Base-by-base conservation (phyloP, 2,329 filamentous ascomycete genomes). In the Penicillium sp. region DNA sequence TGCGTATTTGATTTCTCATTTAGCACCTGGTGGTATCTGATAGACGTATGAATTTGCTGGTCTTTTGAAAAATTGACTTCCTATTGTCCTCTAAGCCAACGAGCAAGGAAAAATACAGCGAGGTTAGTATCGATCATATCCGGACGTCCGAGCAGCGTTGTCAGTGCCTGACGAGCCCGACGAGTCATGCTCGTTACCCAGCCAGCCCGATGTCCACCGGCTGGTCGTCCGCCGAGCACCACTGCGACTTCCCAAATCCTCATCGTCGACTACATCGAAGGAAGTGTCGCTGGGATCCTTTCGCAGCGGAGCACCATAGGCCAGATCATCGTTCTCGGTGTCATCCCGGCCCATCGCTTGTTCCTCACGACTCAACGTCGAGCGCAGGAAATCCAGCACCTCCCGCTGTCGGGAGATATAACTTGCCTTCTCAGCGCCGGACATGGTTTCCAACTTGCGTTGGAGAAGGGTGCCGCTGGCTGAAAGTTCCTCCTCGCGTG, bases 211-310 rank as follows among this genome's bases (percentile, higher is more conserved):
- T n/a, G 65, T 30, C 73, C 73, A 75, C 58, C 68, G 68, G 22
- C 72, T 66, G 51, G 72, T 68, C 45, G 65, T 65, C 22, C 66
- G 62, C 26, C 68, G 64, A 47, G 69, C 38, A 17, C 42, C 28
- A 7, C 61, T 28, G 3, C 70, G 70, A 35, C 67, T 70, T 70
- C 81, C 71, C 6, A 76, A 63, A 59, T 88, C 89, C 73, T 93
- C 90, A 37, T 89, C 88, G 65, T 95, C 91, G 68, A 96, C 91
- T 75, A 92, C 91, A 73, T 96, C 93, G 73, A 97, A 97, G 70
- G 96, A 94, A 22, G 86, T 87, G 74, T 97, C 93, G 75, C 91
- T 96, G 66, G 88, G 88, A 73, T 91, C 94, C 80, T 94, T 94
- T 70, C 87, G 89, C 70, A 96, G 64, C 28, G 71, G 67, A 22